A percentile compares a stretch with the other conserved stretches of the same genome.
phyloP scores from a whole-genome alignment of 73 alveolate genomes.

The Paraurostyla sp. region DNA sequence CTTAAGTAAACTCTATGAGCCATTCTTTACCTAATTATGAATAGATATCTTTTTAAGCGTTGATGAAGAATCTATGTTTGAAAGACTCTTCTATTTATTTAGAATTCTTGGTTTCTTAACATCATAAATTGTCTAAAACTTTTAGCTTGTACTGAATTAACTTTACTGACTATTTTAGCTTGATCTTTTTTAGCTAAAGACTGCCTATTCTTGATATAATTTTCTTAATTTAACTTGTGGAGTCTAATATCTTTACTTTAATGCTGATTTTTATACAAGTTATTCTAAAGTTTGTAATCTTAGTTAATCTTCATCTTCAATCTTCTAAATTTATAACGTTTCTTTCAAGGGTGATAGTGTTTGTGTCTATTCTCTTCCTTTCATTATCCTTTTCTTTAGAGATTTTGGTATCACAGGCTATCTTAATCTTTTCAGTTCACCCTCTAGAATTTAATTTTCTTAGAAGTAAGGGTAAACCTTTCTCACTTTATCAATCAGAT shows the following conservation, averaged over 20 bases:
- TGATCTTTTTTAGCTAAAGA: background rate
- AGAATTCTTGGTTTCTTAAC: background rate
- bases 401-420: background rate
- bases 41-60: background rate
- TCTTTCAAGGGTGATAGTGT: slow-evolving; percentile 10
- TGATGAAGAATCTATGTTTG: background rate
- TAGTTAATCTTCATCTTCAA: background rate
- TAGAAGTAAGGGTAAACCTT: slow-evolving; percentile 10
- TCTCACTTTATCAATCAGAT: background rate
- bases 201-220: background rate
- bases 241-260: background rate
- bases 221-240: background rate
- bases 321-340: background rate
- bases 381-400: background rate
- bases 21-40: no score
- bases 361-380: background rate
- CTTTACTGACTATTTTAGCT: background rate
- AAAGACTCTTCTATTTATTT: background rate
- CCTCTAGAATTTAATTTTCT: background rate
- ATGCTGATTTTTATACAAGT: no score
- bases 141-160: background rate
- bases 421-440: background rate
- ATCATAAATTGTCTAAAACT: background rate
- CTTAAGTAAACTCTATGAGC: no score
- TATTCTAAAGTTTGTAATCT: no score